Percentiles rank a stretch among this genome's conserved stretches.
Evolutionary conservation across 2,329 filamentous ascomycete genomes (phyloP).

Genomic region (Aureobasidium melanogenum): DNA sequence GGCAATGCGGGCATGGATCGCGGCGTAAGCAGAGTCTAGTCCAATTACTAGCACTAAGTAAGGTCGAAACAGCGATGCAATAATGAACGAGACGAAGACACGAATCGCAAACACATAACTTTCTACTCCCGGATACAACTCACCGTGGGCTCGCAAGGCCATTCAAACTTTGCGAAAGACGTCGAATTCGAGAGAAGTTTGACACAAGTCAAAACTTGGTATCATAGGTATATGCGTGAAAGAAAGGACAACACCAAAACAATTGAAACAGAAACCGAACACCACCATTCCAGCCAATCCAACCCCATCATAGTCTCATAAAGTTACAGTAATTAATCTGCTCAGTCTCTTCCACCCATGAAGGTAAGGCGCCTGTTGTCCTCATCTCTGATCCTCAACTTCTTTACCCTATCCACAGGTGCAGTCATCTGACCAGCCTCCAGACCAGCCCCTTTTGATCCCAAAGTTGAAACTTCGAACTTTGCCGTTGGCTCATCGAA

Average conservation of each 20-base stretch:
- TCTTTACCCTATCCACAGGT: constrained; percentile 25
- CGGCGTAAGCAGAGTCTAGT: constrained; percentile 14
- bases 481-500: constrained; percentile 14
- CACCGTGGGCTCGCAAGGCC: no score
- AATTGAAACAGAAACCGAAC: neutral
- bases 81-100: neutral
- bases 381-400: constrained; percentile 21
- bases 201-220: neutral
- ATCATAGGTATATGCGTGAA: neutral
- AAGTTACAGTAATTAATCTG: neutral
- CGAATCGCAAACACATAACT: neutral
- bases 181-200: neutral
- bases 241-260: neutral
- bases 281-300: neutral
- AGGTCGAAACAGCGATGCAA: neutral
- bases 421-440: constrained; percentile 26
- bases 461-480: constrained; percentile 24
- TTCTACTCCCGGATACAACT: neutral
- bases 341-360: constrained; percentile 12
- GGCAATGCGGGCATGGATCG: constrained; percentile 55
- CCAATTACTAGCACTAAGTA: no score
- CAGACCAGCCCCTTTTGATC: constrained; percentile 4
- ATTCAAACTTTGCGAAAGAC: neutral
- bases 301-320: neutral
- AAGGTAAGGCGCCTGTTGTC: constrained; percentile 25